Conservation (phyloP, 2,329 filamentous ascomycete genomes). For the Venturia aucupariae region DNA sequence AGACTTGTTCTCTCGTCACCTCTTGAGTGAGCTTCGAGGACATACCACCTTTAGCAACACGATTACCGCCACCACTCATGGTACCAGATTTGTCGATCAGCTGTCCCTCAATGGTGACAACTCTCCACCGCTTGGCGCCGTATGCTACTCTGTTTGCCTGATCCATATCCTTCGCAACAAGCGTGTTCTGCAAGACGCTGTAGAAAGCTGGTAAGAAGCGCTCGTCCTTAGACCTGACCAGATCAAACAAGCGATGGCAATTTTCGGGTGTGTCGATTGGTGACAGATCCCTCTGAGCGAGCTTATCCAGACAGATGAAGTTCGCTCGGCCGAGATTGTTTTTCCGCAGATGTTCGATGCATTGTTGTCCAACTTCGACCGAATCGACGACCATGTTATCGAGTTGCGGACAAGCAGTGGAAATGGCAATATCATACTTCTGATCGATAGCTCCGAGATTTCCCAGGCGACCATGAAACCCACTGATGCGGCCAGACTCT, state of each 20-base stretch:
- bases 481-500: conserved; percentile 92
- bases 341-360: conserved; percentile 94
- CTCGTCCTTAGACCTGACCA: conserved; percentile 81
- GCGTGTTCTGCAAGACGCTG: conserved; percentile 86
- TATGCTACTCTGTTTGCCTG: conserved; percentile 97
- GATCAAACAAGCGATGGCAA: conserved; percentile 84
- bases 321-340: conserved; percentile 95
- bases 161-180: conserved; percentile 86
- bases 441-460: conserved; percentile 90
- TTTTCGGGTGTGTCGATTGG: conserved; percentile 82
- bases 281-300: conserved; percentile 68
- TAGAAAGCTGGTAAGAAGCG: conserved; percentile 88
- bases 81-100: conserved; percentile 97
- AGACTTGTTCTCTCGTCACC: conserved; percentile 77
- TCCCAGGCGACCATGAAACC: conserved; percentile 89
- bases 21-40: conserved; percentile 89
- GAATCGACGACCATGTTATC: conserved; percentile 97
- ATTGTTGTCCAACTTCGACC: conserved; percentile 92
- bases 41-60: conserved; percentile 88
- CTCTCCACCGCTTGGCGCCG: conserved; percentile 85
- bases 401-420: conserved; percentile 81
- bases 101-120: conserved; percentile 90
- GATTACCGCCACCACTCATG: conserved; percentile 93
- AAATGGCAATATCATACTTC: conserved; percentile 96
- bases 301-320: conserved; percentile 89